Conservation (phyloP, 1,284 basidiomycete genomes). For the Anthracocystis setariae region DNA sequence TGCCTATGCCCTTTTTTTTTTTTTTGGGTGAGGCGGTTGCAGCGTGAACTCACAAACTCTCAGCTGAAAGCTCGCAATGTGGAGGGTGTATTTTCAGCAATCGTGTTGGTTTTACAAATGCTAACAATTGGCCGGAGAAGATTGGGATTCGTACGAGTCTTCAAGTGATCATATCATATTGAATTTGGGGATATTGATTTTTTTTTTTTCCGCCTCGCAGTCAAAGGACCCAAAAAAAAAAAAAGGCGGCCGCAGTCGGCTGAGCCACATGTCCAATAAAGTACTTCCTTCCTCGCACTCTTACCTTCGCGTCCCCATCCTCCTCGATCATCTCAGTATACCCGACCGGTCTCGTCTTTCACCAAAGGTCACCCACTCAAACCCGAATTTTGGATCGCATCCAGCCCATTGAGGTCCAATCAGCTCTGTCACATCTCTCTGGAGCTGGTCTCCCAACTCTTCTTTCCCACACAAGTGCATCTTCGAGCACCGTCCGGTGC, state of each 20-base stretch:
- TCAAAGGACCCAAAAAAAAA: not conserved
- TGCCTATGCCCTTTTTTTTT: too few species aligned
- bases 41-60: conserved; percentile 4
- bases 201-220: conserved; percentile 2
- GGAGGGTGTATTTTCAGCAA: conserved; percentile 8
- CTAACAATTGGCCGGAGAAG: too few species aligned
- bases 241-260: conserved; percentile 38
- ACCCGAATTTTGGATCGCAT: not conserved
- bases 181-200: not conserved
- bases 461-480: not conserved
- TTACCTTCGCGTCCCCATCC: not conserved
- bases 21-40: conserved; percentile 10
- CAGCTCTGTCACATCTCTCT: too few species aligned
- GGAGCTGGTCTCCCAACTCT: conserved; percentile 23
- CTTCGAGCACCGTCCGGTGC: conserved; percentile 13
- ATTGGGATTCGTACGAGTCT: too few species aligned
- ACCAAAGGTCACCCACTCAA: conserved; percentile 9
- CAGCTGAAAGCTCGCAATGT: conserved; percentile 27
- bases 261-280: conserved; percentile 2
- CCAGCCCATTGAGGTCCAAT: not conserved
- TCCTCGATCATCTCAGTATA: conserved; percentile 26
- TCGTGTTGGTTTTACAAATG: too few species aligned
- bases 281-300: conserved; percentile 3
- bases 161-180: too few species aligned
- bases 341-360: conserved; percentile 23